Evolutionary conservation across 169 alveolate species (phyloP).

Genomic region (Theileria annulata): DNA sequence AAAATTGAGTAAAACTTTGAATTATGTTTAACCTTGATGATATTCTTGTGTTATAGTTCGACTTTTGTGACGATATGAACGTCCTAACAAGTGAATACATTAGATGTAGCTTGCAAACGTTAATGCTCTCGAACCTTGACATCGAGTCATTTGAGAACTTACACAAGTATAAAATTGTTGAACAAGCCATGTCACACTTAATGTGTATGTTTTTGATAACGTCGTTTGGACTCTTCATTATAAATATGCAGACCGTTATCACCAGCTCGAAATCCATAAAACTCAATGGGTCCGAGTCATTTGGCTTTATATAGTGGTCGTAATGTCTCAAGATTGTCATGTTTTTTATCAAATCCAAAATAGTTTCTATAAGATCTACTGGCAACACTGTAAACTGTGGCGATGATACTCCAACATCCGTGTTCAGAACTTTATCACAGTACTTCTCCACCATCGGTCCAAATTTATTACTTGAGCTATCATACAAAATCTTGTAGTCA

Average conservation of each 20-base stretch:
- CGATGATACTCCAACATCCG: constrained; percentile 33
- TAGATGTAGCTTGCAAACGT: constrained; percentile 62
- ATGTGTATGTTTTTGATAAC: constrained; percentile 80
- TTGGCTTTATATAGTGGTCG: constrained; percentile 63
- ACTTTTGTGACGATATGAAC: constrained; percentile 78
- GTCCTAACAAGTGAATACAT: constrained; percentile 76
- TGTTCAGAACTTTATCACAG: constrained; percentile 16
- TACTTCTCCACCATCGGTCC: constrained; percentile 31
- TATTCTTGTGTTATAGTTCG: constrained; percentile 78
- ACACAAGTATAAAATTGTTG: constrained; percentile 66
- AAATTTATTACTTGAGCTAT: constrained; percentile 20
- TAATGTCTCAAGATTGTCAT: constrained; percentile 53
- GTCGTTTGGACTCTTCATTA: constrained; percentile 75
- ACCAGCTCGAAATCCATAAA: constrained; percentile 81
- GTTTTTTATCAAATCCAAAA: constrained; percentile 68
- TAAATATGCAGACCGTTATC: constrained; percentile 74
- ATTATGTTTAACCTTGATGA: constrained; percentile 77
- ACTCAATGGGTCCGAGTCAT: constrained; percentile 48
- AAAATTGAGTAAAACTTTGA: constrained; percentile 69
- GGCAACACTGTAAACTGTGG: constrained; percentile 81
- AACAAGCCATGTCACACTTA: constrained; percentile 82
- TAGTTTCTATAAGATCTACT: constrained; percentile 71
- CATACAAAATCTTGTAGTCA: background rate
- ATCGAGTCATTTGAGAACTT: constrained; percentile 39
- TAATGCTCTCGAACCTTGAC: constrained; percentile 54